These are phyloP conservation scores for Podospora pseudocomata DNA, from an alignment of 495 filamentous ascomycete species.

Conservation along the genomic window DNA sequence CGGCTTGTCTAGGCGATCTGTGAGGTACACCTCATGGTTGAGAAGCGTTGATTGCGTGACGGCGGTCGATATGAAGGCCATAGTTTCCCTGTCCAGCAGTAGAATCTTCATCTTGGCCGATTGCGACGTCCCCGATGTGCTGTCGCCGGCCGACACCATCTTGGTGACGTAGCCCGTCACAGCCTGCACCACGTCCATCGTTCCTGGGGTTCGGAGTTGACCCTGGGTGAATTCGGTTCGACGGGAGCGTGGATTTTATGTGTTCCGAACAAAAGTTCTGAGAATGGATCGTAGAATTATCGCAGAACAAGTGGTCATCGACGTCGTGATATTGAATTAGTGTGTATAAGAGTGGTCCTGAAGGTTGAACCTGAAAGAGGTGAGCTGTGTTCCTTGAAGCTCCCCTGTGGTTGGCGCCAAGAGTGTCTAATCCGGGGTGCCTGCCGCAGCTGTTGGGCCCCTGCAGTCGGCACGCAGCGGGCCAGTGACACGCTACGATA, in stretches of 20 bases:
- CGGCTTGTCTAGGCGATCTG: constrained; percentile 87
- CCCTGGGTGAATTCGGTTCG: background rate
- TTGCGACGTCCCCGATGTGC: constrained; percentile 55
- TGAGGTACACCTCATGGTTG: constrained; percentile 95
- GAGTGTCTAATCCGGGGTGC: background rate
- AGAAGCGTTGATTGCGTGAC: constrained; percentile 95
- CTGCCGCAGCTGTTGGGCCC: background rate
- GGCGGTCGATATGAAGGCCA: constrained; percentile 87
- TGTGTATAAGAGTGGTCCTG: background rate
- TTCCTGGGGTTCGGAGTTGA: constrained; percentile 12
- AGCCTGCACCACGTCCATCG: constrained; percentile 90
- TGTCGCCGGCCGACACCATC: constrained; percentile 89
- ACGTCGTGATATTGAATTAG: background rate
- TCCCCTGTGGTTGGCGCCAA: background rate
- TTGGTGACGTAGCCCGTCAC: constrained; percentile 94
- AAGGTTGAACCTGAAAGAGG: background rate
- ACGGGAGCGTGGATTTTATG: background rate
- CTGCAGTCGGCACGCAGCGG: background rate
- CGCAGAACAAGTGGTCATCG: too few relatives aligned
- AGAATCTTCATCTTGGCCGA: constrained; percentile 98
- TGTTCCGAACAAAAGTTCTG: background rate
- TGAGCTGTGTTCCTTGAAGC: background rate
- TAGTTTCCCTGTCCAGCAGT: constrained; percentile 90
- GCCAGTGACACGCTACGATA: constrained; percentile 4
- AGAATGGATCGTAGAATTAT: too few relatives aligned